A percentile compares a stretch with the other conserved stretches of the same genome.
phyloP scores from a whole-genome alignment of 2,329 filamentous ascomycete species.

The Colletotrichum paranaense region DNA sequence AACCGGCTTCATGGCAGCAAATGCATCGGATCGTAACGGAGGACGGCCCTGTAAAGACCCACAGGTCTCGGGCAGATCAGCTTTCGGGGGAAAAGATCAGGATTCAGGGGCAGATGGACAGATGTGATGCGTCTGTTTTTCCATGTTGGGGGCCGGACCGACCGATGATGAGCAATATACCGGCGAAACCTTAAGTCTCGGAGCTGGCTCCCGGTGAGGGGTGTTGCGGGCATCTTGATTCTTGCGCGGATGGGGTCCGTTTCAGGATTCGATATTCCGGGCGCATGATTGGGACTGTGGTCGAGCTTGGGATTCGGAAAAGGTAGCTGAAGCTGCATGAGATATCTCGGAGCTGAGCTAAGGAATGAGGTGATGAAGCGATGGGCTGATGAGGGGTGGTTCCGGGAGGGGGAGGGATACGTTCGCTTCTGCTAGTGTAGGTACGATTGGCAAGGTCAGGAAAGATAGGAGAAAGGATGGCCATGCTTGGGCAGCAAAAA shows the following conservation, averaged over 20 bases:
- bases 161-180: conserved; percentile 26
- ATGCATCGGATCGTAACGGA: conserved; percentile 24
- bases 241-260: conserved; percentile 19
- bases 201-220: not conserved
- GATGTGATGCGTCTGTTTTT: conserved; percentile 3
- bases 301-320: not conserved
- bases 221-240: not conserved
- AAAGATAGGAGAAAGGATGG: not conserved
- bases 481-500: not conserved
- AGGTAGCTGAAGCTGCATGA: not conserved
- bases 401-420: not conserved
- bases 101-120: not conserved
- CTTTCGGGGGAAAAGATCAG: conserved; percentile 9
- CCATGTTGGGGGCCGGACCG: conserved; percentile 33
- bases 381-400: not conserved
- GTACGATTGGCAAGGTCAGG: not conserved
- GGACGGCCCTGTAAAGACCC: conserved; percentile 24
- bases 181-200: conserved; percentile 23
- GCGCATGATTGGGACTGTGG: not conserved
- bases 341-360: conserved; percentile 16
- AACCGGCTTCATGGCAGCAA: conserved; percentile 14
- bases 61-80: conserved; percentile 20
- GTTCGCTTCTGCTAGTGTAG: not conserved
- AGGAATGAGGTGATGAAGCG: not conserved
- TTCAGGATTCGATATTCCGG: conserved; percentile 12